Evolutionary conservation across 768 basidiomycete genomes (phyloP).

Genomic region (Flagelloscypha sp.): DNA sequence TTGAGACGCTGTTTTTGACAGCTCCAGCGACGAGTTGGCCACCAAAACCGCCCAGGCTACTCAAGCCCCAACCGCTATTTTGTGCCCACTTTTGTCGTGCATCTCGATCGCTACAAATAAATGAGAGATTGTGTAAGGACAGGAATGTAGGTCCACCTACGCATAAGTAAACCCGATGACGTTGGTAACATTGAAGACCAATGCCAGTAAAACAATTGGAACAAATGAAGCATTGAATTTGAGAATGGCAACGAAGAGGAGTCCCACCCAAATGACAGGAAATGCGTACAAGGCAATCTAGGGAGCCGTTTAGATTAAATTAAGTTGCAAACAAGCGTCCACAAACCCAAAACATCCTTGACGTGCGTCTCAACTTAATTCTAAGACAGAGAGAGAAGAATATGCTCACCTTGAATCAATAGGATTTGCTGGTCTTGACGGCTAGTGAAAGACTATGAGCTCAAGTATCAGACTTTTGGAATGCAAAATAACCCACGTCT

Average conservation of each 20-base stretch:
- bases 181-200: conserved; percentile 95
- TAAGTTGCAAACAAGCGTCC: conserved; percentile 7
- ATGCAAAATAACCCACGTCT: conserved; percentile 57
- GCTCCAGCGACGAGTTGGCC: conserved; percentile 78
- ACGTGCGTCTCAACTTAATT: conserved; percentile 7
- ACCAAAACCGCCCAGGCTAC: conserved; percentile 75
- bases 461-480: not conserved
- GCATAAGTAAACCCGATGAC: conserved; percentile 96
- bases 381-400: conserved; percentile 4
- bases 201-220: conserved; percentile 87
- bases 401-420: conserved; percentile 71
- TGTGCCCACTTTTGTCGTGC: conserved; percentile 91
- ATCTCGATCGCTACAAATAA: conserved; percentile 56
- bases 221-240: conserved; percentile 67
- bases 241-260: conserved; percentile 83
- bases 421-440: conserved; percentile 80
- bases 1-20: conserved; percentile 73
- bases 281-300: conserved; percentile 86
- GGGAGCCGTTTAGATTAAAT: conserved; percentile 11
- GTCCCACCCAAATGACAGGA: conserved; percentile 78
- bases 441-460: conserved; percentile 38
- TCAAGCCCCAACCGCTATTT: conserved; percentile 56
- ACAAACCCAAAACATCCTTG: conserved; percentile 88
- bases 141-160: conserved; percentile 35
- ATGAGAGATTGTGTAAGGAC: conserved; percentile 2